A percentile compares a stretch with the other conserved stretches of the same genome.
phyloP scores from a whole-genome alignment of 2,329 filamentous ascomycete genomes.

The Beauveria varroae region DNA sequence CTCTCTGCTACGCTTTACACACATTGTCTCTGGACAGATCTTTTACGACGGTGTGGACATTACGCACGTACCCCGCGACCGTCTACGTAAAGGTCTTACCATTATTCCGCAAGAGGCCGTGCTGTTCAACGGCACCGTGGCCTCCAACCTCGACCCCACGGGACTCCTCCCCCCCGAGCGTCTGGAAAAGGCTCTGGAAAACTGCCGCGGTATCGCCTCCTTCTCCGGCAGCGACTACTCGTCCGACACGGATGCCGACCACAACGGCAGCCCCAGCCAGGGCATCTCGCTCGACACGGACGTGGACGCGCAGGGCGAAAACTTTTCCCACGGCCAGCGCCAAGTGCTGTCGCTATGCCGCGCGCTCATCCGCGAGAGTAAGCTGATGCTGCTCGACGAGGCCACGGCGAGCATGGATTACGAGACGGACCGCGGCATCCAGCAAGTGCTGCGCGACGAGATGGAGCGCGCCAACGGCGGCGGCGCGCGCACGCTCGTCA shows the following conservation, averaged over 20 bases:
- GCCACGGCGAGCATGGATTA: conserved; percentile 54
- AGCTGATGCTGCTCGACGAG: conserved; percentile 50
- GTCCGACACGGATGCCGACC: conserved; percentile 19
- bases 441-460: conserved; percentile 43
- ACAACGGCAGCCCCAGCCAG: conserved; percentile 17
- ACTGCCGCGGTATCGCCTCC: conserved; percentile 53
- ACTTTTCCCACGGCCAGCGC: conserved; percentile 51
- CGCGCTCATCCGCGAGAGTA: conserved; percentile 46
- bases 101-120: conserved; percentile 54
- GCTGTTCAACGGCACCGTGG: conserved; percentile 45
- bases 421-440: conserved; percentile 48
- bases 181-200: conserved; percentile 51
- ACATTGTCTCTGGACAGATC: conserved; percentile 44
- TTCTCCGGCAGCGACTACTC: conserved; percentile 34
- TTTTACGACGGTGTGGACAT: conserved; percentile 50
- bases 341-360: conserved; percentile 52
- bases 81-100: conserved; percentile 46
- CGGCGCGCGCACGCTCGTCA: conserved; percentile 44
- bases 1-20: conserved; percentile 47
- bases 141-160: conserved; percentile 58
- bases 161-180: conserved; percentile 44
- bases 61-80: conserved; percentile 40
- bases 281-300: conserved; percentile 33
- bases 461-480: conserved; percentile 30
- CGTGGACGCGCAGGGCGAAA: conserved; percentile 46